phyloP scores from a whole-genome alignment of 345 rosid genomes.

The Pugionium cornutum region DNA sequence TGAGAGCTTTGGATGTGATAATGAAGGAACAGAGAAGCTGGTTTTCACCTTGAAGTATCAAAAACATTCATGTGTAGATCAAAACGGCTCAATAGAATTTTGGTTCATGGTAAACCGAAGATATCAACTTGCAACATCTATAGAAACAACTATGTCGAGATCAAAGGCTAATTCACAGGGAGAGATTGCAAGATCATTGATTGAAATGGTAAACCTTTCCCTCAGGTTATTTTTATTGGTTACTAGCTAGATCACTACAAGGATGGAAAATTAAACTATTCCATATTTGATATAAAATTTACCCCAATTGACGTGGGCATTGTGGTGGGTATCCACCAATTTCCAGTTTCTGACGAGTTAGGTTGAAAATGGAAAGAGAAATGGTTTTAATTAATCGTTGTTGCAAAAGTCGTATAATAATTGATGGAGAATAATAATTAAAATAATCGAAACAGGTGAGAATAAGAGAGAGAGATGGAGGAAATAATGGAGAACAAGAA shows the following conservation, averaged over 20 bases:
- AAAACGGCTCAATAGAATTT: constrained; percentile 48
- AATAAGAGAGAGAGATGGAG: constrained; percentile 46
- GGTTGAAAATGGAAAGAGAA: background rate
- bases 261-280: no score
- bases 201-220: constrained; percentile 50
- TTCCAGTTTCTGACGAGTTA: constrained; percentile 7
- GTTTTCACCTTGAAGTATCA: constrained; percentile 73
- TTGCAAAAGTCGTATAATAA: constrained; percentile 2
- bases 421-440: background rate
- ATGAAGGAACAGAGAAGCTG: constrained; percentile 55
- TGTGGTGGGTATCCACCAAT: constrained; percentile 1
- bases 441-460: constrained; percentile 47
- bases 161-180: constrained; percentile 63
- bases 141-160: constrained; percentile 48
- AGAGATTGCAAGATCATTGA: constrained; percentile 57
- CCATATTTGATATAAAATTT: no score
- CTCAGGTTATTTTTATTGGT: constrained; percentile 47
- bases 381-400: background rate
- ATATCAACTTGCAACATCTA: constrained; percentile 34
- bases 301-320: background rate
- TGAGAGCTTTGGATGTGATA: constrained; percentile 60
- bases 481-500: constrained; percentile 50
- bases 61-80: constrained; percentile 44
- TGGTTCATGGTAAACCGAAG: constrained; percentile 40
- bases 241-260: constrained; percentile 4